These are phyloP conservation scores for Bonia amplexicaulis DNA, from an alignment of 176 grass and related monocot species.

Conservation along the genomic window DNA sequence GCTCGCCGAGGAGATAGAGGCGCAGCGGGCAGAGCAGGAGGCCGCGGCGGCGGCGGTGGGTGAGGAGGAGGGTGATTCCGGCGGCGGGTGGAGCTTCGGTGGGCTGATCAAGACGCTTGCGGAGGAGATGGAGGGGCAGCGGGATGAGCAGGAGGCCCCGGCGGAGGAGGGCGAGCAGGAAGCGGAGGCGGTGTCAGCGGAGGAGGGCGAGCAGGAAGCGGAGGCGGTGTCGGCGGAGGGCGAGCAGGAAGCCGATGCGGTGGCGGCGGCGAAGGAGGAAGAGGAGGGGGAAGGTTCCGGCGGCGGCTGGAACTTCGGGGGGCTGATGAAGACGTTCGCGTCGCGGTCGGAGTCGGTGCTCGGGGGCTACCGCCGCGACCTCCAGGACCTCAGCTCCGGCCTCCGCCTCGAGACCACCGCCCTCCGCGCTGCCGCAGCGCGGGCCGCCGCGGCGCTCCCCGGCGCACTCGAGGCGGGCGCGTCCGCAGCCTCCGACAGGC, in stretches of 20 bases:
- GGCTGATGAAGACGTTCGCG: constrained; percentile 68
- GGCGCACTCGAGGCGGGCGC: constrained; percentile 54
- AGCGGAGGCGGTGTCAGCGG: not conserved
- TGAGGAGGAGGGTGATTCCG: constrained; percentile 20
- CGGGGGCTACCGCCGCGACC: constrained; percentile 60
- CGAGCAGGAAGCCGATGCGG: not conserved
- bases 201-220: not conserved
- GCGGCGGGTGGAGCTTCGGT: constrained; percentile 49
- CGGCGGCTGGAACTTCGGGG: constrained; percentile 54
- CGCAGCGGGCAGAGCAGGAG: constrained; percentile 23
- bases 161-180: not conserved
- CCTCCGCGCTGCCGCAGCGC: constrained; percentile 45
- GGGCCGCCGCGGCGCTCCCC: constrained; percentile 30
- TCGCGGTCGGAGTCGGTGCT: constrained; percentile 64
- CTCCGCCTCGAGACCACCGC: constrained; percentile 53
- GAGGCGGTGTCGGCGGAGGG: not conserved
- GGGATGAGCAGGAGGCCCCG: constrained; percentile 6
- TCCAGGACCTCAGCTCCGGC: constrained; percentile 70
- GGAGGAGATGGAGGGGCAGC: constrained; percentile 39
- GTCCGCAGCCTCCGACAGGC: constrained; percentile 55
- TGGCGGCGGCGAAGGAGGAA: not conserved
- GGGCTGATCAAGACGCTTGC: constrained; percentile 76
- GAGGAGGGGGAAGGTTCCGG: not conserved
- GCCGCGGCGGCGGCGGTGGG: not conserved
- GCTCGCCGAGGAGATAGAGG: constrained; percentile 45